Evolutionary conservation across 345 rosid genomes (phyloP), one percentile per base, ranked within the genome.

Genomic region (Eutrema japonicum): DNA sequence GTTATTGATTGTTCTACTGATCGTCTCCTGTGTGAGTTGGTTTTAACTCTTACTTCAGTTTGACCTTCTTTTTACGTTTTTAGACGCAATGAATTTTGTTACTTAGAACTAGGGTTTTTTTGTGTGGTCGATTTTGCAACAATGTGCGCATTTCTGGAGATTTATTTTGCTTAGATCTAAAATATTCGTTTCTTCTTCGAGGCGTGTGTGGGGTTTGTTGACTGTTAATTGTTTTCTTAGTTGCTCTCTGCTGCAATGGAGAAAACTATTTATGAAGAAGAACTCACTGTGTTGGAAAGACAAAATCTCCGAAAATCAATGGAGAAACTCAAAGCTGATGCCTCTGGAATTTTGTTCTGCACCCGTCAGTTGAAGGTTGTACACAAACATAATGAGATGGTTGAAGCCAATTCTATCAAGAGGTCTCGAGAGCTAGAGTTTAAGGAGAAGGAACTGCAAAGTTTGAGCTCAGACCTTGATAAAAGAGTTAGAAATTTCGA

Each of bases 361-460:
- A 8, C 14, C 48, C 11, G 6, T 56, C 71, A 56, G 12, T 37
- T 64, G 35, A 38, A 73, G 14, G 5, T 6, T 55, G n/a, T 54
- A 36, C 55, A 3, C 4, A 51, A 73, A 11, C 64, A 73, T 45
- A 53, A 43, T 26, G 33, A 54, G 18, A 64, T 18, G 22, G 52
- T 58, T 40, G 66, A 57, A 66, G 52, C 36, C 66, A 18, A 40
- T 13, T 11, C 26, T 14, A 16, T 48, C 10, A 57, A 22, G 57
- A 66, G 52, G 43, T 66, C 59, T 5, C 51, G 8, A 12, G 72
- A 48, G 27, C 43, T 57, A 37, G 72, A 47, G 3, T 1, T 48
- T 0, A 48, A 57, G 59, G 74, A 75, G 33, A 61, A 68, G 62
- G 48, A 68, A 49, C 63, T 74, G 12, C 60, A 68, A 3, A 42